Percentiles rank a stretch among this genome's conserved stretches.
Evolutionary conservation across 1,284 basidiomycete genomes (phyloP).

Genomic region (Cryptococcus neoformans): DNA sequence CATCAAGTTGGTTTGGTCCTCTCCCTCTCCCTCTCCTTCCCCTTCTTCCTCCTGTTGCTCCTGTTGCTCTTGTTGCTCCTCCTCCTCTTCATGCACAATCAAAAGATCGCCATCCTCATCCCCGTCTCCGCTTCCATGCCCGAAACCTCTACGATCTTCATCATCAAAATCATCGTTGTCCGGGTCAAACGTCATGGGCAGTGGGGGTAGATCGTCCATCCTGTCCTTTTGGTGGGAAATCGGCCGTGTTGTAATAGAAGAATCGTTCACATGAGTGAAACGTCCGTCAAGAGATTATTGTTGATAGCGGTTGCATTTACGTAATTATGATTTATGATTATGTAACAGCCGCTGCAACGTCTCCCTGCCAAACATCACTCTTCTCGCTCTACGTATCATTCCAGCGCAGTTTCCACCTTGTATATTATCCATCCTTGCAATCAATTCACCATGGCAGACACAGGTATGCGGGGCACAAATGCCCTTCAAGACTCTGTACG

Average conservation of each 20-base stretch:
- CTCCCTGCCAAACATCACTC: too few species aligned
- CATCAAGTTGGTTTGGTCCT: constrained; percentile 13
- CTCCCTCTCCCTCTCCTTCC: constrained; percentile 8
- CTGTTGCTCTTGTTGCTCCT: not conserved
- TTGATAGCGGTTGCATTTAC: too few species aligned
- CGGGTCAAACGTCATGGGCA: constrained; percentile 19
- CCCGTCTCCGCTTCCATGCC: constrained; percentile 1
- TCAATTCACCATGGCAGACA: too few species aligned
- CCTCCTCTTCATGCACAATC: not conserved
- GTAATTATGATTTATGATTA: too few species aligned
- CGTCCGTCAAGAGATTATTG: too few species aligned
- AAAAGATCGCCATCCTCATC: not conserved
- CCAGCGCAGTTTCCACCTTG: too few species aligned
- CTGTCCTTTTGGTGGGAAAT: not conserved
- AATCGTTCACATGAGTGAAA: too few species aligned
- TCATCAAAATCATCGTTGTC: constrained; percentile 3
- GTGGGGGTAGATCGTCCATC: constrained; percentile 9
- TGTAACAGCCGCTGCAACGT: too few species aligned
- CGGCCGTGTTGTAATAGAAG: too few species aligned
- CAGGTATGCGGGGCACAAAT: constrained; percentile 40
- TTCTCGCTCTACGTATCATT: too few species aligned
- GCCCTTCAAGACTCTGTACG: constrained; percentile 38
- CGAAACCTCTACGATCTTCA: not conserved
- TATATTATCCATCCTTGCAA: too few species aligned
- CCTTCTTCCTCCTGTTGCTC: constrained; percentile 7